Evolutionary conservation across 2,329 filamentous ascomycete species (phyloP), one percentile per base, ranked within the genome.

Genomic region (Zalaria obscura): DNA sequence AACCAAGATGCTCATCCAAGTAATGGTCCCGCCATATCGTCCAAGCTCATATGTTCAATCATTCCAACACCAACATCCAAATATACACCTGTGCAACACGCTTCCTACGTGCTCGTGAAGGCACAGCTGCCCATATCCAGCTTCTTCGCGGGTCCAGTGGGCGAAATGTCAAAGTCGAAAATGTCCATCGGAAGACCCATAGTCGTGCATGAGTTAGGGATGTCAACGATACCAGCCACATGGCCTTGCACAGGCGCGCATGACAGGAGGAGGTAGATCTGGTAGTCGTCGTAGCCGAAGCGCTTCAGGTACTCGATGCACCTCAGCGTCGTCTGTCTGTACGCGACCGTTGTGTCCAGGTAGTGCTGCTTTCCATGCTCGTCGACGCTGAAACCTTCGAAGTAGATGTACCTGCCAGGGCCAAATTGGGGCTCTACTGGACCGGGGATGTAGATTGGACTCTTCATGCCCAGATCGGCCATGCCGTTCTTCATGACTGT

Each of bases 361-460:
- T 84, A 93, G 56, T 93, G 83, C 63, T 94, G 88, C 62, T 86
- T 91, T 5, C 88, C 88, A 27, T 83, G 64, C 62, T 93, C 76
- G 52, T 94, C 88, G 18, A 94, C 88, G 1, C 76, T 83, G 63
- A 95, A 95, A 0, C 88, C 88, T 56, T 94, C 84, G 52, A 91
- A 91, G 47, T 85, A 88, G 44, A 93, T 74, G 52, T 85, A 81
- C 4, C 86, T 66, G 0, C 84, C 83, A 0, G 87, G 84, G 0
- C 84, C 82, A 52, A 91, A 94, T 49, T 88, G 80, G 27, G 87
- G 85, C 64, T 93, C 84, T 0, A 94, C 87, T 0, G 86, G 85
- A 0, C 87, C 87, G 0, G 86, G 85, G 29, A 85, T 72, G 65
- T 88, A 94, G 40, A 94, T 83, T 0, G 87, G 87, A 5, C 75